Evolutionary conservation across 73 alveolate genomes (phyloP).

Genomic region (Blepharisma stoltei): DNA sequence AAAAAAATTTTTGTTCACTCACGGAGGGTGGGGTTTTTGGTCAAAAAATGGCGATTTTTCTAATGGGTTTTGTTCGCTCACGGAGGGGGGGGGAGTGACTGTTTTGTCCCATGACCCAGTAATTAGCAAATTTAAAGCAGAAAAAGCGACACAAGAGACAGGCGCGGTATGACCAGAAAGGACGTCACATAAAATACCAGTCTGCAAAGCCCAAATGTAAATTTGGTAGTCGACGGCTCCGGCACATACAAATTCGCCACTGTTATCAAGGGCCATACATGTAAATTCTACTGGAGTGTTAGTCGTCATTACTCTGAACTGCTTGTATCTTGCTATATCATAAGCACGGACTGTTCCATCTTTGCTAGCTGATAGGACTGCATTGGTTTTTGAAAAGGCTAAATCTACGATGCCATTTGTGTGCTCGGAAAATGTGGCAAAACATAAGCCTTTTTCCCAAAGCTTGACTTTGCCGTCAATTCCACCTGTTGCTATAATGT

Average conservation of each 20-base stretch:
- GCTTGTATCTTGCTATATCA: conserved; percentile 79
- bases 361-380: conserved; percentile 65
- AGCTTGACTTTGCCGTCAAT: conserved; percentile 85
- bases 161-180: conserved; percentile 84
- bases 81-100: too few species aligned
- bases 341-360: conserved; percentile 97
- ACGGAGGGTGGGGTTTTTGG: too few species aligned
- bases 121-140: conserved; percentile 53
- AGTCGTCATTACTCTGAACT: conserved; percentile 81
- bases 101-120: conserved; percentile 91
- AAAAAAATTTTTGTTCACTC: too few species aligned
- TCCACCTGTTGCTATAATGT: conserved; percentile 85
- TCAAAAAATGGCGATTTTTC: too few species aligned
- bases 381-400: conserved; percentile 59
- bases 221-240: conserved; percentile 28
- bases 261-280: conserved; percentile 71
- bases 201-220: conserved; percentile 79
- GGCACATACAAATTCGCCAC: conserved; percentile 74
- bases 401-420: conserved; percentile 72
- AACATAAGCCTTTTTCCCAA: conserved; percentile 76
- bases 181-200: conserved; percentile 80
- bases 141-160: conserved; percentile 66
- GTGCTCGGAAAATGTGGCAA: conserved; percentile 86
- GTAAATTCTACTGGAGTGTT: conserved; percentile 77
- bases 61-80: too few species aligned